Evolutionary conservation across 129 eudicot species (phyloP).

Genomic region (Arctium lappa): DNA sequence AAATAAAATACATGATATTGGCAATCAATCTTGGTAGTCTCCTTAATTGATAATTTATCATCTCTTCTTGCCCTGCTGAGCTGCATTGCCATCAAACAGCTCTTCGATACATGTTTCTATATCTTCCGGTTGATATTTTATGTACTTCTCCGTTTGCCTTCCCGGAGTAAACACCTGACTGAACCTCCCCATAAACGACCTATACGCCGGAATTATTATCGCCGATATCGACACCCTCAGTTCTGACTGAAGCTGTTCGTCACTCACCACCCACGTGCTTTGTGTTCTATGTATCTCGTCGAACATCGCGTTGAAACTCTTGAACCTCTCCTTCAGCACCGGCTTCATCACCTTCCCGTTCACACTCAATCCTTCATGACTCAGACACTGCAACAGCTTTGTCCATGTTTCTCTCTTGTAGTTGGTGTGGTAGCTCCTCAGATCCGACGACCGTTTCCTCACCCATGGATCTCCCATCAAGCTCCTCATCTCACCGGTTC

Average conservation of each 20-base stretch:
- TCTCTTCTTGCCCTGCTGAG: constrained; percentile 31
- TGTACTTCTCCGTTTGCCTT: constrained; percentile 82
- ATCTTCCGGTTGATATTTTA: constrained; percentile 86
- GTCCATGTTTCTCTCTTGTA: constrained; percentile 82
- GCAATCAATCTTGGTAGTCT: neutral
- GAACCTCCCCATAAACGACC: constrained; percentile 82
- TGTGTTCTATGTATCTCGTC: constrained; percentile 76
- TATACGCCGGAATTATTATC: constrained; percentile 73
- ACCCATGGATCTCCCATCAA: constrained; percentile 59
- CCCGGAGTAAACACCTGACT: constrained; percentile 74
- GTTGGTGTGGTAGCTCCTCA: constrained; percentile 55
- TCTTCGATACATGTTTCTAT: constrained; percentile 69
- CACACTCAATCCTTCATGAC: constrained; percentile 57
- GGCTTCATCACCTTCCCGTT: constrained; percentile 78
- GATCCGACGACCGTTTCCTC: constrained; percentile 56
- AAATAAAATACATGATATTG: neutral
- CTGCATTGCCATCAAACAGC: constrained; percentile 64
- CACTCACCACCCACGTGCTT: constrained; percentile 67
- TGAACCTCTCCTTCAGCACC: constrained; percentile 71
- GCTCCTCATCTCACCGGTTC: constrained; percentile 37
- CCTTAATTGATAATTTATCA: neutral
- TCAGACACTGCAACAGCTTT: constrained; percentile 48
- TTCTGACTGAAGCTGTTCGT: constrained; percentile 87
- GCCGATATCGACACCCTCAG: constrained; percentile 78
- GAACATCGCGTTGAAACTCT: constrained; percentile 71